Evolutionary conservation across 371 early-diverging fungal species (phyloP), one percentile per base, ranked within the genome.

Genomic region (Mucor sp.): DNA sequence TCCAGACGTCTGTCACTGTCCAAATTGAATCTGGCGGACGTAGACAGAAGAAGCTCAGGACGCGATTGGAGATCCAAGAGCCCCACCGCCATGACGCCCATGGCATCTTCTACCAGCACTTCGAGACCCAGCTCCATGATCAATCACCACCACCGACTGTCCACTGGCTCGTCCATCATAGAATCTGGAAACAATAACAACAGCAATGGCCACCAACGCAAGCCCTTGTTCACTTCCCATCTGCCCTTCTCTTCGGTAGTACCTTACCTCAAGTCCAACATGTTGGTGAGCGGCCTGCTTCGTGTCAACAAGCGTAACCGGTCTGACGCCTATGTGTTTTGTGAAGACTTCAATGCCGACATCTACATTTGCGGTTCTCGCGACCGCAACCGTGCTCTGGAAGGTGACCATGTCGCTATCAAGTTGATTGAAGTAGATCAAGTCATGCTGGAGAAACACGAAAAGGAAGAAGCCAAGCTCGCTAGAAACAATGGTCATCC

Each of bases 321-420:
- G 19, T 85, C 83, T 23, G 94, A 95, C 65, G 94, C 94, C 27
- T 96, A 96, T 77, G 95, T 94, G 25, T 87, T 92, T 19, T 84
- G 87, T 12, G 90, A 89, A 33, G 83, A 83, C 3, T 72, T 83
- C 44, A 85, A 84, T 67, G 79, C 82, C 11, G 92, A 94, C 69
- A 86, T 94, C n/a, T 92, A 90, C 69, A 90, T 95, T 23, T 90
- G 87, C 58, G 94, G 94, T 15, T 86, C 88, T 47, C 77, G 80
- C 43, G 83, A 85, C 56, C 90, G 95, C 21, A 97, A 97, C 76
- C 90, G 97, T 30, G 95, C 96, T 0, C 71, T 95, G 35, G 92
- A 94, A 50, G 94, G 94, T 12, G 97, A 97, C 69, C 68, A 86
- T n/a, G 97, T 97, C 15, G 91, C 90, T 11, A 79, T 97, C 21